Evolutionary conservation across 2,329 filamentous ascomycete genomes (phyloP), one percentile per base, ranked within the genome.

Genomic region (Hypomyces rosellus): DNA sequence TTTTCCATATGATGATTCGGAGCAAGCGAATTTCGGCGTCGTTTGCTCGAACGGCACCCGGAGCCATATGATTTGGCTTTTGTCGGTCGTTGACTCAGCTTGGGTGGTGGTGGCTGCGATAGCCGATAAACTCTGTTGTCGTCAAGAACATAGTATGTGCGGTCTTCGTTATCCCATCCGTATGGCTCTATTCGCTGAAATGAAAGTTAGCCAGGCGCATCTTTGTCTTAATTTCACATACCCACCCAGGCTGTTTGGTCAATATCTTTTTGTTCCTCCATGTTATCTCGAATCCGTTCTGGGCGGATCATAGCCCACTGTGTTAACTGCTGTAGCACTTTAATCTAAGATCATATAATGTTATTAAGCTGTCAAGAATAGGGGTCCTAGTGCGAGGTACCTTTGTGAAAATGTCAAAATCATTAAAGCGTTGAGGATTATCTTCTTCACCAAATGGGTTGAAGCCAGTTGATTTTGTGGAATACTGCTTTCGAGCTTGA

Each of bases 91-190:
- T 22, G 78, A 80, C 60, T 70, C 5, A 76, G 69, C 80, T 60
- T 70, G 5, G 76, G 69, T 6, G 82, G 69, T 6, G 82, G 81
- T 22, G 86, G 78, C 53, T 95, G 88, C n/a, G 88, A 89, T 54
- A 86, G 77, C 50, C 91, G 87, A 66, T 99, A 99, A 39, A 99
- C 75, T 55, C 93, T 82, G 61, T 96, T 95, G 65, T 99, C 93
- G 60, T 97, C 92, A 3, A 99, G 78, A 3, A 97, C 85, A 62
- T 86, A 95, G 64, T 97, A 95, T 34, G 84, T 84, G 36, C 89
- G 85, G 56, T 95, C 91, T 43, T 96, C 77, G 18, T 82, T 78
- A 66, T 99, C 93, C 83, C 89, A 97, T 9, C 93, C 93, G 55
- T 86, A 84, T 0, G 88, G 86, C 61, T 92, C 88, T 57, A 93